Evolutionary conservation across 2,329 filamentous ascomycete species (phyloP).

Genomic region (Alternaria postmessia): DNA sequence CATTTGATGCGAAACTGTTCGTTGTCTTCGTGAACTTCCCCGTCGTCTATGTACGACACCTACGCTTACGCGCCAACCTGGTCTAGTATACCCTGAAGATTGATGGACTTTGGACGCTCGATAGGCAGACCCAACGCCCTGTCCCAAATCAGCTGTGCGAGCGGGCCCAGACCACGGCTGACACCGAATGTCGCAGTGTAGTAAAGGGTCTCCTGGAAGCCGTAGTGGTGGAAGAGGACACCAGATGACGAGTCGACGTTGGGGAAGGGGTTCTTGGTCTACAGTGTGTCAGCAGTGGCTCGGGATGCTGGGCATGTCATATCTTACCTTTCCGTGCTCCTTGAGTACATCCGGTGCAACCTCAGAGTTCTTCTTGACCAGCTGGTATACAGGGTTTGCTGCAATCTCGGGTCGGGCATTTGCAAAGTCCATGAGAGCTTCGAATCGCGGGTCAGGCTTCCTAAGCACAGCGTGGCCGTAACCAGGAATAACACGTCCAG

Average conservation of each 20-base stretch:
- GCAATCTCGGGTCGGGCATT: conserved; percentile 84
- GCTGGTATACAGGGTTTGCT: conserved; percentile 86
- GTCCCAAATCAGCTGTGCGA: conserved; percentile 97
- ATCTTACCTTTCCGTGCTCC: conserved; percentile 82
- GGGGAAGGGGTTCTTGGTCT: conserved; percentile 95
- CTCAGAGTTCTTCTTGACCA: conserved; percentile 91
- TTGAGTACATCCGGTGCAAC: conserved; percentile 90
- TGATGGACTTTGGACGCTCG: conserved; percentile 97
- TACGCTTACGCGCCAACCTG: conserved; percentile 48
- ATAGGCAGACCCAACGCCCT: conserved; percentile 92
- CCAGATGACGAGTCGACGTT: conserved; percentile 95
- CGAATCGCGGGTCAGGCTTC: conserved; percentile 95
- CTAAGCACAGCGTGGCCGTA: conserved; percentile 96
- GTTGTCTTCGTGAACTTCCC: background rate
- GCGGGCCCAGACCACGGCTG: conserved; percentile 79
- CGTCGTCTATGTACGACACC: background rate
- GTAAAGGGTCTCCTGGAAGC: conserved; percentile 96
- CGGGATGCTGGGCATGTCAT: background rate
- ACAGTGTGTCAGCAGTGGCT: conserved; percentile 7
- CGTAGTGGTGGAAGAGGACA: conserved; percentile 97
- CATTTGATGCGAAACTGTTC: background rate
- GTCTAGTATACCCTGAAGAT: conserved; percentile 84
- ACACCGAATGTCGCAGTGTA: conserved; percentile 79
- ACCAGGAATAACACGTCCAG: conserved; percentile 90
- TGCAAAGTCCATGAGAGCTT: conserved; percentile 96